These are phyloP conservation scores for Alternaria solani DNA, from an alignment of 2,329 filamentous ascomycete genomes.

Conservation along the genomic window DNA sequence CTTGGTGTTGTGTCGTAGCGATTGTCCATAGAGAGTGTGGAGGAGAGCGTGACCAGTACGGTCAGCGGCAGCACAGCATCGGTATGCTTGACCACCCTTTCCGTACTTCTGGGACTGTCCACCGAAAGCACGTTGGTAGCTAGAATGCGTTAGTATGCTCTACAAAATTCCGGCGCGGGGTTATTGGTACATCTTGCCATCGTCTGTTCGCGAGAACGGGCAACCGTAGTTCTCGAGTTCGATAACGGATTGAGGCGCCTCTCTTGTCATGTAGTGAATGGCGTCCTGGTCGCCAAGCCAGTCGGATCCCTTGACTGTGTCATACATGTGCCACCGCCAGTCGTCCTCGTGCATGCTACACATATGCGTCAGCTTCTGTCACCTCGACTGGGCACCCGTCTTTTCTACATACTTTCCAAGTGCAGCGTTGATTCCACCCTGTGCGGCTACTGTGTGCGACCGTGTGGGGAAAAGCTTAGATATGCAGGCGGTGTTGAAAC, in stretches of 20 bases:
- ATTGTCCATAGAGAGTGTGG: conserved; percentile 98
- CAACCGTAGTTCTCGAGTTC: conserved; percentile 98
- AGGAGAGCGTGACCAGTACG: conserved; percentile 96
- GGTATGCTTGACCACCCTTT: conserved; percentile 97
- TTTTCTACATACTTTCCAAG: conserved; percentile 70
- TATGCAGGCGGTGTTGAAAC: conserved; percentile 90
- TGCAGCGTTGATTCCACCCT: conserved; percentile 86
- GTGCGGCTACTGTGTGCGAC: conserved; percentile 80
- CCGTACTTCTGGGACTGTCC: conserved; percentile 95
- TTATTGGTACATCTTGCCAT: conserved; percentile 80
- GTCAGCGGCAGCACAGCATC: conserved; percentile 95
- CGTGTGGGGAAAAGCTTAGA: conserved; percentile 85
- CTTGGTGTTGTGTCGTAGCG: conserved; percentile 96
- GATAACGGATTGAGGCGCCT: conserved; percentile 89
- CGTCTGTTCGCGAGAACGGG: conserved; percentile 94
- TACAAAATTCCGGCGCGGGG: neutral
- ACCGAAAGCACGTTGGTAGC: conserved; percentile 97
- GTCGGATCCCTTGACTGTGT: conserved; percentile 96
- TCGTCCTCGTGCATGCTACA: conserved; percentile 90
- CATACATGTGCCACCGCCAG: conserved; percentile 99
- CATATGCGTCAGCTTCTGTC: conserved; percentile 30
- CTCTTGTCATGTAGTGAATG: conserved; percentile 98
- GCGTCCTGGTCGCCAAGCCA: conserved; percentile 98
- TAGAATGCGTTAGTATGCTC: conserved; percentile 45
- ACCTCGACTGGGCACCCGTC: neutral